These are phyloP conservation scores for Moniliella sp. DNA, from an alignment of 1,284 basidiomycete species.

Conservation along the genomic window DNA sequence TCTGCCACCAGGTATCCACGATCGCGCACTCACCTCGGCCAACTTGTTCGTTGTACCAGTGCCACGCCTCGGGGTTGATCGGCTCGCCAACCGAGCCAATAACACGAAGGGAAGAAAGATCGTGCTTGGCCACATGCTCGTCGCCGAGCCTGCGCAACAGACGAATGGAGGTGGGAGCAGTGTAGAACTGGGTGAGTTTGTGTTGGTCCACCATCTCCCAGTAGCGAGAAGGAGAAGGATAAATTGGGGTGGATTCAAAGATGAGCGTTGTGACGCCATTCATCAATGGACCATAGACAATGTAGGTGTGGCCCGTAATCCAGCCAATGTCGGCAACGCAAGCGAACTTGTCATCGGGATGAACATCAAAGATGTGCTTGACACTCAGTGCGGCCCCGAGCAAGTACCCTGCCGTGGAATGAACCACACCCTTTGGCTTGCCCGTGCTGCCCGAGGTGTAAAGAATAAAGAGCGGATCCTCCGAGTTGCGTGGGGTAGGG, in stretches of 20 bases:
- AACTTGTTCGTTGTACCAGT: conserved; percentile 91
- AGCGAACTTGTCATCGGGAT: conserved; percentile 53
- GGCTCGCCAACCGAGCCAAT: conserved; percentile 88
- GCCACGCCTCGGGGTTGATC: conserved; percentile 97
- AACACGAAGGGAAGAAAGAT: conserved; percentile 62
- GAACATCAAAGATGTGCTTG: conserved; percentile 90
- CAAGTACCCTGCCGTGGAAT: conserved; percentile 79
- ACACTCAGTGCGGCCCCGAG: conserved; percentile 72
- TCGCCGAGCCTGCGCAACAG: conserved; percentile 68
- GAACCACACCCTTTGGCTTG: conserved; percentile 89
- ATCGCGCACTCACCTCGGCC: conserved; percentile 73
- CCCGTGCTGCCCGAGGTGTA: conserved; percentile 85
- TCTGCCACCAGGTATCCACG: conserved; percentile 60
- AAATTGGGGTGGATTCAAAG: conserved; percentile 95
- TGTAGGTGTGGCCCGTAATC: conserved; percentile 97
- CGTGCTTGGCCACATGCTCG: conserved; percentile 63
- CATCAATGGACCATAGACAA: conserved; percentile 79
- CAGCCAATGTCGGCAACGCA: conserved; percentile 98
- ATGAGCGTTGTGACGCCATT: conserved; percentile 79
- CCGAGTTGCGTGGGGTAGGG: conserved; percentile 60
- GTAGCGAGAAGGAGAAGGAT: conserved; percentile 83
- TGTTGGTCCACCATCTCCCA: conserved; percentile 87
- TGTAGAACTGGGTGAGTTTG: conserved; percentile 50
- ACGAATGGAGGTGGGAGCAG: conserved; percentile 45
- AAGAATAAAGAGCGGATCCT: conserved; percentile 95